Evolutionary conservation across 495 filamentous ascomycete genomes (phyloP), one percentile per base, ranked within the genome.

Genomic region (Penicillium lividum): DNA sequence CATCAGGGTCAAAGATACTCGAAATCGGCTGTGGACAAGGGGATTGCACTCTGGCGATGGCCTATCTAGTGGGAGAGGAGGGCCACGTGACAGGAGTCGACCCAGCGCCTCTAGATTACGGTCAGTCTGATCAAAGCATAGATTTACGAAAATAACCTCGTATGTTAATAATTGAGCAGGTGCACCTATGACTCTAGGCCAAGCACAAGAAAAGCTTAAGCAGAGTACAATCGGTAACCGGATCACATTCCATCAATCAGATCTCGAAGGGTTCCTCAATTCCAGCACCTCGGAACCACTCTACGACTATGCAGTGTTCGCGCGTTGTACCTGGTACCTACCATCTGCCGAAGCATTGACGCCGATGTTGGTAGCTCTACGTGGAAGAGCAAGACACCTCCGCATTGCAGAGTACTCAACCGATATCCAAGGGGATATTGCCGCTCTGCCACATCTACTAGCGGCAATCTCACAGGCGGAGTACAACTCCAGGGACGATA

Each of bases 1-100:
- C 36, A 3, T 61, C 73, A 0, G 78, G 67, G 44, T 66, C 68
- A 15, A 76, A 72, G 34, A 62, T 83, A 33, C 73, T 85, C 5
- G 82, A 84, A 62, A 59, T 85, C 30, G 82, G 80, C 48, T 83
- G 81, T 67, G 81, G 81, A 16, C 81, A 84, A 56, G 82, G 81
- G 4, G 78, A 80, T 55, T 73, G 68, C 58, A 81, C 81, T 0
- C 63, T 68, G 13, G 77, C 70, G 7, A 70, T 84, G 8, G 81
- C 81, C 58, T 58, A 71, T 48, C 68, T 72, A 13, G 77, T 84
- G 2, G 74, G 76, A 5, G 58, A 70, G 11, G 47, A 65, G 0
- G 78, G 79, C 0, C 68, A 70, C 48, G 68, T 84, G 27, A 70
- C 68, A 25, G 81, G 77, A 6, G 53, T 84, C 27, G 82, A 85